Base-by-base conservation (phyloP, 768 basidiomycete species). In the Infundibulicybe gibba region DNA sequence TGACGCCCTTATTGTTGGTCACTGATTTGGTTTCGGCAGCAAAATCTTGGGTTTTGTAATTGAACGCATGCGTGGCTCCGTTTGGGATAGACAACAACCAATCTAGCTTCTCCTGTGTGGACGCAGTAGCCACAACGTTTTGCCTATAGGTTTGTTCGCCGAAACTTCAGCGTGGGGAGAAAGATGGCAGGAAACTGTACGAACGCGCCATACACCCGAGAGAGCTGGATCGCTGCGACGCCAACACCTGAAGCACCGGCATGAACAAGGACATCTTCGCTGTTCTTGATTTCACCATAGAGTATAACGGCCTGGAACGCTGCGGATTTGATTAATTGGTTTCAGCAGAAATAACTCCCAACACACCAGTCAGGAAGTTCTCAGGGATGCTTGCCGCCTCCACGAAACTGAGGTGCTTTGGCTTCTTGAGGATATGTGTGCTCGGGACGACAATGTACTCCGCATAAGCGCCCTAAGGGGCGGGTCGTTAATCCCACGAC, bases 221-320 rank as follows among this genome's bases (percentile, higher is more conserved):
- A 90, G 15, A 97, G 67, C 64, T 97, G 94, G 41, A 87, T 90
- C 12, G 90, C 90, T 2, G 93, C 85, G 13, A 94, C 62, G 1
- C 93, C 93, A 3, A 97, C 92, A 21, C 94, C 92, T 11, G 89
- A 91, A 3, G 92, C 92, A 6, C 85, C 94, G 15, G 93, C 92
- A 59, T 97, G 95, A 11, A 97, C 75, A 13, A 98, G 76, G 9
- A 92, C 89, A 57, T 87, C 67, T 40, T 91, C 85, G 32, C 81
- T 80, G 51, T 74, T 59, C 59, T 85, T 79, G 38, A 94, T 57
- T 54, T 86, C 75, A 1, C 84, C 87, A 50, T 84, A 79, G 32
- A 85, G 61, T 40, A 90, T 72, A 14, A 77, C 52, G 11, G 74
- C 75, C 49, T 75, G 75, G 53, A 71, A 76, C 30, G 75, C 77